These are phyloP conservation scores for Populus hybrid DNA, from an alignment of 441 rosid genomes.

Conservation along the genomic window DNA sequence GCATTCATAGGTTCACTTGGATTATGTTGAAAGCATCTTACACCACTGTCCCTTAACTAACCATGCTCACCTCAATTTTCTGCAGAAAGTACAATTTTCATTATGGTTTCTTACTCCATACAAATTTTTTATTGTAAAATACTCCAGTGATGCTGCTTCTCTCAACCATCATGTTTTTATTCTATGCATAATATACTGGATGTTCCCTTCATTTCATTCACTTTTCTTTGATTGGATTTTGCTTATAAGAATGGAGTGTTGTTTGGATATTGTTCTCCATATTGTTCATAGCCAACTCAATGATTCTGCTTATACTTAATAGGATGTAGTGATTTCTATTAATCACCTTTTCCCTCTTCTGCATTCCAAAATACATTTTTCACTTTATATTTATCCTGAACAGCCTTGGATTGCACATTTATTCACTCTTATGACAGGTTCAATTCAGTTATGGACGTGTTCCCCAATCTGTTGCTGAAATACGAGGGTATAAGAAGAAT, in stretches of 20 bases:
- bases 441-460: constrained; percentile 53
- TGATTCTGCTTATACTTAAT: too few relatives aligned
- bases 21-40: background rate
- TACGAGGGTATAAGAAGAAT: constrained; percentile 54
- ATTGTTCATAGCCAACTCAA: too few relatives aligned
- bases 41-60: background rate
- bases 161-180: background rate
- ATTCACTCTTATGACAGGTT: constrained; percentile 43
- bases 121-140: background rate
- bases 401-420: background rate
- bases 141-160: background rate
- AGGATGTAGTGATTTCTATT: too few relatives aligned
- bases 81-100: background rate
- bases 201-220: background rate
- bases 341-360: background rate
- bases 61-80: background rate
- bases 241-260: background rate
- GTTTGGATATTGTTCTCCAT: background rate
- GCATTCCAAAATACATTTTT: background rate
- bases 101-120: background rate
- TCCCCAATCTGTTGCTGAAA: constrained; percentile 63
- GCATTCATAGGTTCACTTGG: background rate
- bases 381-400: background rate
- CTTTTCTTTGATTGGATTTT: background rate
- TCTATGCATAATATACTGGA: background rate